These are phyloP conservation scores for Trypanosoma mega DNA, from an alignment of 208 protist species.

Conservation along the genomic window DNA sequence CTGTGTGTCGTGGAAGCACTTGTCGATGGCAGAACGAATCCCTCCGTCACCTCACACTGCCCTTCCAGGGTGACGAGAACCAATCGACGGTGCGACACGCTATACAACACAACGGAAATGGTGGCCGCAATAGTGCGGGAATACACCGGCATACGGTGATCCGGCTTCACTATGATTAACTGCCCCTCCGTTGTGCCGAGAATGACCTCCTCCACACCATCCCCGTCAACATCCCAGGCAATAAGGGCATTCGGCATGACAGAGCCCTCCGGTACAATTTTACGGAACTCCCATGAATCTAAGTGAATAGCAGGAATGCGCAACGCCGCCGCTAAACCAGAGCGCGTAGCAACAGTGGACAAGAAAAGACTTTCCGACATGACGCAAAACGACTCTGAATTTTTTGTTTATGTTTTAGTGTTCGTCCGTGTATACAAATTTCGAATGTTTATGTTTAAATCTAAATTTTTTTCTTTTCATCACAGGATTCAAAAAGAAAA, in stretches of 20 bases:
- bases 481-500: slow-evolving; percentile 2
- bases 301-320: slow-evolving; percentile 56
- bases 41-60: slow-evolving; percentile 79
- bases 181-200: slow-evolving; percentile 85
- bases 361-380: slow-evolving; percentile 2
- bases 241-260: slow-evolving; percentile 80
- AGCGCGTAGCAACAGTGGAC: background rate
- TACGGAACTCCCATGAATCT: slow-evolving; percentile 88
- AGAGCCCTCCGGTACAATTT: slow-evolving; percentile 71
- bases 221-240: slow-evolving; percentile 74
- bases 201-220: slow-evolving; percentile 81
- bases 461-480: too few relatives aligned
- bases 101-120: slow-evolving; percentile 85
- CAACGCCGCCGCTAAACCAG: background rate
- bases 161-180: slow-evolving; percentile 71
- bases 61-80: slow-evolving; percentile 86
- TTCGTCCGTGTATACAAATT: too few relatives aligned
- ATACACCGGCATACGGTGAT: slow-evolving; percentile 63
- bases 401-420: too few relatives aligned
- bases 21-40: slow-evolving; percentile 43
- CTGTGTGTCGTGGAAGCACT: too few relatives aligned
- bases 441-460: too few relatives aligned
- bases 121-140: slow-evolving; percentile 65
- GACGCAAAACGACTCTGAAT: too few relatives aligned
- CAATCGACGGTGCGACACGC: slow-evolving; percentile 34